Base-by-base conservation (phyloP, 2,329 filamentous ascomycete species). In the Aspergillus novoparasiticus region DNA sequence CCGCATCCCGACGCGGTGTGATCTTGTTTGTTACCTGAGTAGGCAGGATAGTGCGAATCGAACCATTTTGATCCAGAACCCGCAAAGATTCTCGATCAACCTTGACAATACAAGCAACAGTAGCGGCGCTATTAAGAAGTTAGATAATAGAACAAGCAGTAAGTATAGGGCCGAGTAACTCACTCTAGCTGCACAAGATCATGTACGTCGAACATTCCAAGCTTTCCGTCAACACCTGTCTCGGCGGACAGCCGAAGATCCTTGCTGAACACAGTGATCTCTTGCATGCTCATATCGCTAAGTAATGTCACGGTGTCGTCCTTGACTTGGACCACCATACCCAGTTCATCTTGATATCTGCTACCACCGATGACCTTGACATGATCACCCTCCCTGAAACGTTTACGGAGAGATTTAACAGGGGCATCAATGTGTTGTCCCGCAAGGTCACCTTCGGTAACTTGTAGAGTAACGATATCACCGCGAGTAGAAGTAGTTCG, bases 291-390 rank as follows among this genome's bases (percentile, higher is more conserved):
- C 76, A 95, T 93, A 79, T 99, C 95, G 55, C 92, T 97, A 68
- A 99, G 83, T 68, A 99, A 83, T 1, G 95, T 98, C 62, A 99
- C 93, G 45, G 92, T 89, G 76, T 99, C 95, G 64, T 96, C 93
- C 56, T 88, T 90, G 69, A 97, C 95, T 76, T 93, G 92, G 68
- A 98, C 93, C 58, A 99, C 94, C 87, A 97, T 96, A 78, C 95
- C 95, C 51, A 98, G 91, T 80, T 99, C 95, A 71, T 97, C 95
- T 60, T 92, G 89, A 77, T 94, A 98, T 71, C 93, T 91, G 81
- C 94, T 97, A 45, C 94, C 94, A 60, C 95, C 94, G 75, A 97
- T 96, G 69, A 99, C 95, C 82, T 98, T 98, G 82, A 99, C 95
- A 75, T 99, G 95, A 73, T 99, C 95, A 83, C 95, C 95, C 66